These are phyloP conservation scores for Candida anglica DNA, from an alignment of 805 yeast genomes.

Conservation along the genomic window DNA sequence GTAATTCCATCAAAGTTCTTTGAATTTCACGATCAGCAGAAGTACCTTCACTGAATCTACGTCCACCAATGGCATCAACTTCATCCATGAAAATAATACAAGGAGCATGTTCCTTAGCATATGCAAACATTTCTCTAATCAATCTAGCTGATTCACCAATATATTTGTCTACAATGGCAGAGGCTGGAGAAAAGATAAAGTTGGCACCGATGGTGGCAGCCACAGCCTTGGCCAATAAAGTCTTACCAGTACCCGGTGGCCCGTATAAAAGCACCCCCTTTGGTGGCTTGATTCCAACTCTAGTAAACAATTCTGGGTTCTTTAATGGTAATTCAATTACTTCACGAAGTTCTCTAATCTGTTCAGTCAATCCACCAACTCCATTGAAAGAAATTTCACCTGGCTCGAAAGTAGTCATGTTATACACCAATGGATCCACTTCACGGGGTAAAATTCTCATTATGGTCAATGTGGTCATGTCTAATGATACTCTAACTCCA, in stretches of 20 bases:
- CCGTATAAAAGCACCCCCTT: constrained; percentile 96
- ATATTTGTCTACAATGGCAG: constrained; percentile 96
- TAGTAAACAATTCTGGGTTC: constrained; percentile 90
- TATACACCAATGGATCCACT: constrained; percentile 96
- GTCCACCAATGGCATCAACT: constrained; percentile 97
- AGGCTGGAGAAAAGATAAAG: constrained; percentile 96
- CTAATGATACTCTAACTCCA: constrained; percentile 94
- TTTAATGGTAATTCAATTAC: constrained; percentile 96
- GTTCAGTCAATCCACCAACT: constrained; percentile 95
- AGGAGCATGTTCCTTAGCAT: constrained; percentile 97
- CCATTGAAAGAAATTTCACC: constrained; percentile 93
- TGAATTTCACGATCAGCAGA: constrained; percentile 98
- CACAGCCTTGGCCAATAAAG: constrained; percentile 92
- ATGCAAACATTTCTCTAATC: constrained; percentile 96
- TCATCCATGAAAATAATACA: constrained; percentile 98
- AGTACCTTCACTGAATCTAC: constrained; percentile 96
- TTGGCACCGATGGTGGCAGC: constrained; percentile 99
- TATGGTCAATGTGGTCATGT: constrained; percentile 95
- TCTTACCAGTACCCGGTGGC: constrained; percentile 98
- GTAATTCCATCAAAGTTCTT: constrained; percentile 93
- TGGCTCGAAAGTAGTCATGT: constrained; percentile 98
- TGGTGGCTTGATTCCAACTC: constrained; percentile 98
- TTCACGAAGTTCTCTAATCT: constrained; percentile 93
- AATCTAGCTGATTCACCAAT: constrained; percentile 97
- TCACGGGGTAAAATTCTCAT: constrained; percentile 97